Conservation (phyloP, 805 yeast species). For the Barnettozyma populi region DNA sequence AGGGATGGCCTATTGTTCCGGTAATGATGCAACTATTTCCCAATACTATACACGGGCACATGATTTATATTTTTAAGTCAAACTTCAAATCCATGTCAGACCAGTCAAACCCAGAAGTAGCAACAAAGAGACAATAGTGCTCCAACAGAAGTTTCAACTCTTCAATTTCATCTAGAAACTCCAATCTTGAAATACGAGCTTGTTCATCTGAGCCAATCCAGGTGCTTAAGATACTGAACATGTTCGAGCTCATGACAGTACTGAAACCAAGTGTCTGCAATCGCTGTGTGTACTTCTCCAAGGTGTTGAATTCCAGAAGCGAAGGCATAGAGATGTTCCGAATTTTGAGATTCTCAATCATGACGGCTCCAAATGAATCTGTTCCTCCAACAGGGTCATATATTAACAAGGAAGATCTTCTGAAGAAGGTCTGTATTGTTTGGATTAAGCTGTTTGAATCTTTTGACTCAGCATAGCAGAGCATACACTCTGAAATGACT, state of each 20-base stretch:
- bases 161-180: conserved; percentile 55
- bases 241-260: conserved; percentile 14
- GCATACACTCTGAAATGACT: conserved; percentile 51
- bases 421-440: conserved; percentile 26
- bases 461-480: conserved; percentile 44
- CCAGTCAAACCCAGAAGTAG: conserved; percentile 22
- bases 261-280: conserved; percentile 12
- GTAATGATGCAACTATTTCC: conserved; percentile 20
- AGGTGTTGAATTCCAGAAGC: conserved; percentile 33
- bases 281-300: conserved; percentile 21
- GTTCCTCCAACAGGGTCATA: conserved; percentile 58
- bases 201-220: conserved; percentile 35
- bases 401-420: conserved; percentile 29
- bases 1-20: conserved; percentile 69
- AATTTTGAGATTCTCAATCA: conserved; percentile 44
- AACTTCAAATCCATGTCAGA: conserved; percentile 15
- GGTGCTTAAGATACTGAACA: conserved; percentile 30
- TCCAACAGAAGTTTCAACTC: conserved; percentile 45
- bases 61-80: background rate
- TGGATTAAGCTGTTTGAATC: conserved; percentile 36
- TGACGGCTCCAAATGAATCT: conserved; percentile 47
- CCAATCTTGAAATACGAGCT: conserved; percentile 38
- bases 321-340: conserved; percentile 41
- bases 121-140: conserved; percentile 44
- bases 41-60: background rate